A percentile compares a stretch with the other conserved stretches of the same genome.
Conservation (phyloP, 2,329 filamentous ascomycete genomes). For the Fusarium xylarioides region DNA sequence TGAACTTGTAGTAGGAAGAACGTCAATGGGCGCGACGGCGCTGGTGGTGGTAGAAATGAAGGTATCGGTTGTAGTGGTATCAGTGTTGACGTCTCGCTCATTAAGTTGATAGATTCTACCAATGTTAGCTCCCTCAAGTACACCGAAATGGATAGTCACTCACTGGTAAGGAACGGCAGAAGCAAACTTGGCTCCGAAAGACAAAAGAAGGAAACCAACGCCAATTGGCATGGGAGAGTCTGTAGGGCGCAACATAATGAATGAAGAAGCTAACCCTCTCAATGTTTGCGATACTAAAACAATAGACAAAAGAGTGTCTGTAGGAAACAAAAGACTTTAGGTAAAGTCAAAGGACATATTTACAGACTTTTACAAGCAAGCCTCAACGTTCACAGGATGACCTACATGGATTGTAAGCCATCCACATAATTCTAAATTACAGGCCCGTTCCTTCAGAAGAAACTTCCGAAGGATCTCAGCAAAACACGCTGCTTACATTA, state of each 20-base stretch:
- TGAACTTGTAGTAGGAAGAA: not conserved
- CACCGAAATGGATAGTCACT: not conserved
- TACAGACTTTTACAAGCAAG: not conserved
- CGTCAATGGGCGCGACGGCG: not conserved
- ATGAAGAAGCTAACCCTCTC: conserved; percentile 14
- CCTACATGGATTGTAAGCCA: not conserved
- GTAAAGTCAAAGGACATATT: not conserved
- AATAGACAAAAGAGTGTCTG: not conserved
- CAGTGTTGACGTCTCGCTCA: not conserved
- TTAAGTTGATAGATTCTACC: not conserved
- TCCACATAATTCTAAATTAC: not conserved
- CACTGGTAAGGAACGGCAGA: conserved; percentile 12
- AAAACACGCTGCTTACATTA: not conserved
- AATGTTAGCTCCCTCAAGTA: not conserved
- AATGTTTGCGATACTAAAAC: not conserved
- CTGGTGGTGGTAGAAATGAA: not conserved
- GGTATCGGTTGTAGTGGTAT: not conserved
- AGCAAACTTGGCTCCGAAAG: not conserved
- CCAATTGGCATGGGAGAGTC: conserved; percentile 4
- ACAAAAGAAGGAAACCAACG: conserved; percentile 20
- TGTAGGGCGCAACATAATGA: conserved; percentile 24
- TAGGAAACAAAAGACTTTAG: conserved; percentile 15
- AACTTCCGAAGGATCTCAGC: not conserved
- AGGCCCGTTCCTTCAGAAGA: not conserved
- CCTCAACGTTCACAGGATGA: not conserved